Conservation (phyloP, 1,284 basidiomycete genomes). For the Boletus semigastroideus region DNA sequence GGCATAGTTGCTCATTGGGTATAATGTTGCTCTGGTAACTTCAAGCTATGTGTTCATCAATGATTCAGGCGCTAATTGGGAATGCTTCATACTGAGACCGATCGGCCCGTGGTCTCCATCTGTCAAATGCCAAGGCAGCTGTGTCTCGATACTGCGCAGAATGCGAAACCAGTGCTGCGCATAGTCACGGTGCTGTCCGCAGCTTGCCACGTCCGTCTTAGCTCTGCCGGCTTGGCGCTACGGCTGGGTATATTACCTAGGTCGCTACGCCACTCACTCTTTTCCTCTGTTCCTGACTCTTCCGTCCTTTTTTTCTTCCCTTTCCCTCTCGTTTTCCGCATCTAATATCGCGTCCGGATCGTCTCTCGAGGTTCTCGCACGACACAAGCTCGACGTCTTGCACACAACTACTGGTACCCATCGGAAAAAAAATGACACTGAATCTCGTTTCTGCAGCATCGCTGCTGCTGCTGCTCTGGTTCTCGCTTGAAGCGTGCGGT, state of each 20-base stretch:
- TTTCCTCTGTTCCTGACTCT: not conserved
- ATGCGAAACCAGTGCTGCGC: constrained; percentile 10
- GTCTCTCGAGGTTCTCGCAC: not conserved
- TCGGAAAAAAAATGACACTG: constrained; percentile 12
- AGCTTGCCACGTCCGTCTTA: constrained; percentile 1
- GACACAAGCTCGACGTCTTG: not conserved
- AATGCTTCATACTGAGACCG: not conserved
- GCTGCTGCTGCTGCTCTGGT: constrained; percentile 17
- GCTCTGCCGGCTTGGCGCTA: not conserved
- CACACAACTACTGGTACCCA: no score
- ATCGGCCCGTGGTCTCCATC: not conserved
- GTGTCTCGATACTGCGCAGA: not conserved
- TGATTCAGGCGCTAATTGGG: no score
- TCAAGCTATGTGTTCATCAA: not conserved
- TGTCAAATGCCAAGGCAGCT: not conserved
- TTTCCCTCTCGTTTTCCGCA: not conserved
- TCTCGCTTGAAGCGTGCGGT: constrained; percentile 8
- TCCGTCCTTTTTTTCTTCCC: not conserved
- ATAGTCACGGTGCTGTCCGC: constrained; percentile 11
- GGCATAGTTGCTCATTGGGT: no score
- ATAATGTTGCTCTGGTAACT: no score
- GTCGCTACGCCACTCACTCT: not conserved
- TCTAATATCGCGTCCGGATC: not conserved
- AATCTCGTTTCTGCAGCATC: constrained; percentile 9
- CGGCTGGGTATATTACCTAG: constrained; percentile 15